Base-by-base conservation (phyloP, 2,329 filamentous ascomycete genomes). In the Magnaporthales sp. region DNA sequence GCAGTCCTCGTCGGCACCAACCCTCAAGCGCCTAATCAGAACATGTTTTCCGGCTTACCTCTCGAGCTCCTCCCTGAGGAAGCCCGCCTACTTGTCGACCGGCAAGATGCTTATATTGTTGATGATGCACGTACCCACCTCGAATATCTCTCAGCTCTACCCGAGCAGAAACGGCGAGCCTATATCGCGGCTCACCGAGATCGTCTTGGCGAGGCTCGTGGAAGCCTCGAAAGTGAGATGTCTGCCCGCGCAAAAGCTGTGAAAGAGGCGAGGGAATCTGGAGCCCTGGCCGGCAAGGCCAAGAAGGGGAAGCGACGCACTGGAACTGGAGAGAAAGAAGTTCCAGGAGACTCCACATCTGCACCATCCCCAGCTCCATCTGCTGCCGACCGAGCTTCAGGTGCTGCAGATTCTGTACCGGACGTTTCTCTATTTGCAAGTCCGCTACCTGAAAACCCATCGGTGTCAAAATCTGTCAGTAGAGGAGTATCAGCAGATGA, bases 11-110 rank as follows among this genome's bases (percentile, higher is more conserved):
- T 91, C 68, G 95, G 95, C 67, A 93, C 91, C 8, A 87, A 97
- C 31, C 94, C 95, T 1, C 93, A 98, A 78, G 89, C 92, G 67
- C 93, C 93, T 6, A 94, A 96, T 72, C 95, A 99, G 78, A 98
- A 97, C 79, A 86, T 97, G 67, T 98, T 98, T 75, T 85, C 94
- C 67, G 92, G 93, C 62, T 80, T 98, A 64, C 95, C 95, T 2
- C 80, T 98, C 29, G 91, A 97, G 80, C 83, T 99, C 61, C 91
- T 95, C 81, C 89, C 92, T 1, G 95, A 98, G 79, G 95, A 99
- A 80, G 93, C 90, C 4, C 85, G 88, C 70, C 79, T 95, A 66
- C 84, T 99, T 30, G 88, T 96, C 67, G 89, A 92, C 71, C 89
- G 89, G 71, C 87, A 86, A 68, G 86, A 88, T 71, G 94, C 88